Evolutionary conservation across 2,329 filamentous ascomycete species (phyloP), one percentile per base, ranked within the genome.

Genomic region (Claviceps capensis): DNA sequence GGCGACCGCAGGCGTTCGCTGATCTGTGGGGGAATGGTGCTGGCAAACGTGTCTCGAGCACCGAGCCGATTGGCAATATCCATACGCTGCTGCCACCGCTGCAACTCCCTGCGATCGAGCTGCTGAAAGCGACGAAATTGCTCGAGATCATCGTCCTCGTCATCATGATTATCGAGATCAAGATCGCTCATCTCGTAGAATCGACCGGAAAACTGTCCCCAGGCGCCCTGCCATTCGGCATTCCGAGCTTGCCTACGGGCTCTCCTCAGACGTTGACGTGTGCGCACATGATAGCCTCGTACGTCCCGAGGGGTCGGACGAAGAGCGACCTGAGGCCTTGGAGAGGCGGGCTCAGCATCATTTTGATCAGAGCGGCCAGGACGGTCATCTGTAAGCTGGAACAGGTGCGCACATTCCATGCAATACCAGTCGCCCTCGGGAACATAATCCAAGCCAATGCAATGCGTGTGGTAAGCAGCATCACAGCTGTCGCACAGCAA

Each of bases 401-500:
- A 70, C 23, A 76, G 64, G 55, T 78, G 75, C 55, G 74, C 67
- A 68, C 93, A 98, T 60, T 86, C 82, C 67, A 93, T 83, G 71
- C 93, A 98, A 66, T 91, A 95, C 90, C 91, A 98, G 57, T 83
- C 74, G 30, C 86, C 86, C 34, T 76, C 70, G 22, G 90, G 89
- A 52, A 95, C 80, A 50, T 75, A 71, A 54, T 90, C 83, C 48
- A 95, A 77, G 37, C 87, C 90, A 55, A 95, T 81, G 67, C 93
- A 98, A 67, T 94, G 87, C 47, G 89, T 89, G 67, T 98, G 93
- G 61, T 91, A 95, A 44, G 86, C 80, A 37, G 84, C 83, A 72
- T 95, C 85, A 72, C 93, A 98, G 62, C 82, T 84, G 66, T 96
- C 89, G 70, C 93, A 98, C 55, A 95, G 80, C 58, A 97, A 82